phyloP scores from a whole-genome alignment of 768 basidiomycete genomes.

The Leucogyrophana mollusca region DNA sequence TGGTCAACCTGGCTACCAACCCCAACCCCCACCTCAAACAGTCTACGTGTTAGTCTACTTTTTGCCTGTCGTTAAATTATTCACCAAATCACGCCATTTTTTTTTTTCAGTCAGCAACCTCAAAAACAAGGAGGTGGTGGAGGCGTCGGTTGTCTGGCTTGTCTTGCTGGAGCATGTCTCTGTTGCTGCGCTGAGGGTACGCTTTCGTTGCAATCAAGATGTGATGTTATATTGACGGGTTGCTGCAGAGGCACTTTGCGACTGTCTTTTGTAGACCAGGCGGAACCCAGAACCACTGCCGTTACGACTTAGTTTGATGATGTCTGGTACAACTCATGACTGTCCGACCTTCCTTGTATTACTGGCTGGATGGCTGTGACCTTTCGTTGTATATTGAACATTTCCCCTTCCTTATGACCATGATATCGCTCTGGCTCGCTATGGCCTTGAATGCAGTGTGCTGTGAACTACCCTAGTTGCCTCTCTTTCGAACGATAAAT shows the following conservation, averaged over 20 bases:
- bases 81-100: slow-evolving; percentile 1
- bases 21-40: slow-evolving; percentile 75
- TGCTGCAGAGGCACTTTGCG: slow-evolving; percentile 69
- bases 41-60: slow-evolving; percentile 67
- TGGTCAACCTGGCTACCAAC: slow-evolving; percentile 45
- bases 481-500: too few species aligned
- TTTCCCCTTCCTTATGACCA: not conserved
- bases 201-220: slow-evolving; percentile 14
- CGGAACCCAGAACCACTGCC: too few species aligned
- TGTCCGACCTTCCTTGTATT: slow-evolving; percentile 15
- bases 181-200: slow-evolving; percentile 54
- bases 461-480: too few species aligned
- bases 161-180: slow-evolving; percentile 45
- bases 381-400: slow-evolving; percentile 7
- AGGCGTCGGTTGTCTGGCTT: slow-evolving; percentile 41
- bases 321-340: too few species aligned
- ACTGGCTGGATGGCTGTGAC: slow-evolving; percentile 7
- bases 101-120: slow-evolving; percentile 39
- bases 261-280: slow-evolving; percentile 57
- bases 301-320: too few species aligned
- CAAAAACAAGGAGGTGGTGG: slow-evolving; percentile 32
- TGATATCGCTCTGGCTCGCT: too few species aligned
- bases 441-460: too few species aligned
- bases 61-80: not conserved
- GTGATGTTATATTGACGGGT: not conserved